Evolutionary conservation across 2,329 filamentous ascomycete species (phyloP).

Genomic region (Aspergillus fischeri): DNA sequence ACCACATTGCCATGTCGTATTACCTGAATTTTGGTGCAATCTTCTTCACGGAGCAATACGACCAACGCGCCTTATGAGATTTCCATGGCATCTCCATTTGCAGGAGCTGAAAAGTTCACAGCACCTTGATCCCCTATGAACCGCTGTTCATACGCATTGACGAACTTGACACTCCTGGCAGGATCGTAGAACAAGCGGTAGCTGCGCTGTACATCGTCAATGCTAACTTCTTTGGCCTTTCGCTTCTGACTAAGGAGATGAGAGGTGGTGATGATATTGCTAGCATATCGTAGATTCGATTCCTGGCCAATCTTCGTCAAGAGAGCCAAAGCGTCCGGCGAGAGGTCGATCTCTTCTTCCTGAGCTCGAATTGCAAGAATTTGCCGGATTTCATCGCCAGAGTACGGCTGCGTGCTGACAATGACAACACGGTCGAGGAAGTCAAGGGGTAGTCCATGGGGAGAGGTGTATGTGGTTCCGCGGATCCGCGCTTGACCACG

Average conservation of each 20-base stretch:
- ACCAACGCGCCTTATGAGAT: constrained; percentile 46
- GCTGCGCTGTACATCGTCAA: constrained; percentile 88
- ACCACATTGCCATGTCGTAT: not conserved
- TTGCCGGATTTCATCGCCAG: constrained; percentile 78
- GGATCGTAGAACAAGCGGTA: constrained; percentile 95
- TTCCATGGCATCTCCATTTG: constrained; percentile 65
- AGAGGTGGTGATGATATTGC: constrained; percentile 93
- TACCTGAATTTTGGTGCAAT: not conserved
- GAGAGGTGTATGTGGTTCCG: constrained; percentile 87
- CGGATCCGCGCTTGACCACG: constrained; percentile 86
- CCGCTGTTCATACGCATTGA: constrained; percentile 83
- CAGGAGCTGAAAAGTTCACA: constrained; percentile 62
- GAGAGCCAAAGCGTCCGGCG: constrained; percentile 82
- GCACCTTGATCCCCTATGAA: constrained; percentile 83
- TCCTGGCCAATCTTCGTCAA: constrained; percentile 95
- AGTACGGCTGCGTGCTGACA: constrained; percentile 86
- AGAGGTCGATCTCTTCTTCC: constrained; percentile 92
- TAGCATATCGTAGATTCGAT: constrained; percentile 89
- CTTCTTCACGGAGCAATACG: not conserved
- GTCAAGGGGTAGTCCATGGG: constrained; percentile 90
- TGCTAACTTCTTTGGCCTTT: constrained; percentile 73
- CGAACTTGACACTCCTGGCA: constrained; percentile 80
- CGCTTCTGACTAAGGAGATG: constrained; percentile 84
- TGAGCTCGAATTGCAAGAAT: constrained; percentile 89
- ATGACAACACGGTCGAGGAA: constrained; percentile 96